phyloP scores from a whole-genome alignment of 2,329 filamentous ascomycete species.

The Pseudogymnoascus sp. region DNA sequence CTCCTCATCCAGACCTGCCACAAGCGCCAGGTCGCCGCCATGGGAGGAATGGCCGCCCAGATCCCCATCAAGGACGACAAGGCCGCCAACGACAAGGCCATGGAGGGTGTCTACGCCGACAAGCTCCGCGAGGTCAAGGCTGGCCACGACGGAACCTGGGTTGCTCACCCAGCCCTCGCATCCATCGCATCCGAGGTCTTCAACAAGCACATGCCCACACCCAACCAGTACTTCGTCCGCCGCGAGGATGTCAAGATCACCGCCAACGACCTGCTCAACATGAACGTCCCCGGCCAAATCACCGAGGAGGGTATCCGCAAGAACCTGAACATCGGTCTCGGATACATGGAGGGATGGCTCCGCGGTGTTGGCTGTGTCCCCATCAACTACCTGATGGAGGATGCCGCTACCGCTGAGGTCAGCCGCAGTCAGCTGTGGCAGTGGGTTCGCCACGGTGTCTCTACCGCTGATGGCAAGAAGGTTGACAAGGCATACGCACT shows the following conservation, averaged over 20 bases:
- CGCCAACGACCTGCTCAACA: constrained; percentile 89
- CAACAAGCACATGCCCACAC: constrained; percentile 97
- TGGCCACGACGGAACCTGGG: constrained; percentile 94
- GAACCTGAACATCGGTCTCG: constrained; percentile 93
- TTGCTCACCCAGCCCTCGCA: constrained; percentile 90
- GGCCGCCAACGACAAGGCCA: constrained; percentile 84
- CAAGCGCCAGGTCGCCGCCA: constrained; percentile 91
- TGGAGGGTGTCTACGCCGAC: constrained; percentile 87
- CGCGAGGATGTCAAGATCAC: constrained; percentile 83
- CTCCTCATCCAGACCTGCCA: constrained; percentile 98
- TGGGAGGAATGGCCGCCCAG: constrained; percentile 98
- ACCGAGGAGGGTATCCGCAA: constrained; percentile 94
- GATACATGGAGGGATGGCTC: constrained; percentile 98
- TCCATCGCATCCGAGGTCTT: constrained; percentile 84
- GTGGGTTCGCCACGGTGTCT: constrained; percentile 70
- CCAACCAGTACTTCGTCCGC: constrained; percentile 88
- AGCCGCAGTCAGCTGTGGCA: constrained; percentile 94
- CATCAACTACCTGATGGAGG: constrained; percentile 98
- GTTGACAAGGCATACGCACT: constrained; percentile 90
- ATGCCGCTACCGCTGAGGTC: constrained; percentile 94
- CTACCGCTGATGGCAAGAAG: constrained; percentile 79
- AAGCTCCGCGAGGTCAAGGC: constrained; percentile 94
- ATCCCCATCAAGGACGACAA: constrained; percentile 97
- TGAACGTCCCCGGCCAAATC: constrained; percentile 88
- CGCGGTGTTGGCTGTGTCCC: constrained; percentile 91